Conservation (phyloP, 1,139 yeast genomes). For the Suhomyces panamericanus region DNA sequence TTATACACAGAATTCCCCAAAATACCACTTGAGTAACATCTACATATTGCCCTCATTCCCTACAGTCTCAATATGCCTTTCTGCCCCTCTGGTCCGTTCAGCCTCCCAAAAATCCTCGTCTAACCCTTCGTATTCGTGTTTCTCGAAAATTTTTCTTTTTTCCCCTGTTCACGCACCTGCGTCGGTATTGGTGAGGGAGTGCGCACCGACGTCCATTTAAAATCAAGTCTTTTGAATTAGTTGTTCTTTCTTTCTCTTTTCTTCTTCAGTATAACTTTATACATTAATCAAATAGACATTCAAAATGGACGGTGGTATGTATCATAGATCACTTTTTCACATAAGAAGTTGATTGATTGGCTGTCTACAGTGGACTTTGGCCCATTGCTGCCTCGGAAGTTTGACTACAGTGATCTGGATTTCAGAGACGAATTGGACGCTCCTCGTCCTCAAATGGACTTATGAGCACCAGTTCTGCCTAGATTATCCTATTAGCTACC, state of each 20-base stretch:
- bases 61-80: not conserved
- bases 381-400: not conserved
- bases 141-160: conserved; percentile 16
- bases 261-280: conserved; percentile 21
- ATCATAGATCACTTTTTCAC: conserved; percentile 9
- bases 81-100: not conserved
- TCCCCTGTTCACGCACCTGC: conserved; percentile 7
- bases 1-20: not conserved
- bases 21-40: not conserved
- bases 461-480: too few relatives aligned
- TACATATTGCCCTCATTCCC: not conserved
- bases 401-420: not conserved
- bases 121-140: conserved; percentile 10
- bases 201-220: conserved; percentile 15
- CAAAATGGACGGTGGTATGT: conserved; percentile 53
- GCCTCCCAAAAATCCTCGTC: conserved; percentile 4
- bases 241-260: conserved; percentile 18
- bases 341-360: conserved; percentile 13
- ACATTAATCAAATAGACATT: conserved; percentile 17
- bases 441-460: not conserved
- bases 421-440: not conserved
- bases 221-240: conserved; percentile 15
- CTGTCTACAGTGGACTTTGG: not conserved
- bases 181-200: conserved; percentile 6
- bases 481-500: too few relatives aligned